Conservation (phyloP, 352 stramenopile genomes). For the Pythium monospermum region DNA sequence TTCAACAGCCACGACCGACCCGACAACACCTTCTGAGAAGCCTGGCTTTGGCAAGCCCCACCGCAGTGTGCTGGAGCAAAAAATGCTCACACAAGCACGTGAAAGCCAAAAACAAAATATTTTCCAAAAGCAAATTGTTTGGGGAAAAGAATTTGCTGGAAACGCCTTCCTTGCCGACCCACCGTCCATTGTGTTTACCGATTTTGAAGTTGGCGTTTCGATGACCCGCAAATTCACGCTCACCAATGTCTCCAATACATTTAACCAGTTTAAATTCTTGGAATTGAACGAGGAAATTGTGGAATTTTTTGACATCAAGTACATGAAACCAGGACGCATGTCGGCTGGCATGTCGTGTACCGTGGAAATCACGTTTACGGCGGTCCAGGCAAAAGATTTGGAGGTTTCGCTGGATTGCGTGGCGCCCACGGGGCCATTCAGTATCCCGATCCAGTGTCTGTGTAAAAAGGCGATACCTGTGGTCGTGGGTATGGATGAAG, state of each 20-base stretch:
- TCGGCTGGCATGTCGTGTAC: constrained; percentile 81
- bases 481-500: no score
- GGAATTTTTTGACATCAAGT: constrained; percentile 87
- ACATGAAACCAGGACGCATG: constrained; percentile 86
- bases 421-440: constrained; percentile 75
- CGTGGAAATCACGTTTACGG: constrained; percentile 72
- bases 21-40: no score
- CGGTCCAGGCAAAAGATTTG: constrained; percentile 57
- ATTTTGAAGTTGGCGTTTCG: constrained; percentile 80
- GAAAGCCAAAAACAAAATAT: constrained; percentile 55
- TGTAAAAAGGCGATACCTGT: constrained; percentile 76
- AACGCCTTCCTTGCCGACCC: constrained; percentile 81
- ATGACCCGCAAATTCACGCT: constrained; percentile 65
- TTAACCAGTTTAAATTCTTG: constrained; percentile 89
- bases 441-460: constrained; percentile 75
- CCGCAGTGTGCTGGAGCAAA: constrained; percentile 60
- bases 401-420: constrained; percentile 50
- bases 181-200: constrained; percentile 78
- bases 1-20: background rate
- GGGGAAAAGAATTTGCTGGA: constrained; percentile 75
- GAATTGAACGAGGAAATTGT: constrained; percentile 59
- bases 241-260: constrained; percentile 90
- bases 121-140: constrained; percentile 66
- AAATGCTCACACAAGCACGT: constrained; percentile 36
- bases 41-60: constrained; percentile 40